Evolutionary conservation across 2,329 filamentous ascomycete species (phyloP), one percentile per base, ranked within the genome.

Genomic region (Claviceps humidiphila): DNA sequence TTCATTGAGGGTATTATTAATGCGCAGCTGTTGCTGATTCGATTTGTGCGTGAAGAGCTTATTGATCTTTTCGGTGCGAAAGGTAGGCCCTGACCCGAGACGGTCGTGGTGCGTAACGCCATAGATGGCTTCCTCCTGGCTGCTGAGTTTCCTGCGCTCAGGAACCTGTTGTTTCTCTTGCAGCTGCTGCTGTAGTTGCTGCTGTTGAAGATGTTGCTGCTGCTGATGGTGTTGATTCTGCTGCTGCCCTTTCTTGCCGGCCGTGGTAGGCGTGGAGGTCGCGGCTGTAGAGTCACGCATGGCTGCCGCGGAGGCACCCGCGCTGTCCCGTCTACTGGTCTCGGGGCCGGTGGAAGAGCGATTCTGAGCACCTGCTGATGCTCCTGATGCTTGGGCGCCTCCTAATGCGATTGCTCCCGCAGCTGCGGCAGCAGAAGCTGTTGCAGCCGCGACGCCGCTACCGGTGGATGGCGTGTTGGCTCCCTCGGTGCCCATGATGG

Each of bases 81-180:
- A 97, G 14, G 87, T 85, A 39, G 95, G 87, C 6, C 93, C 91
- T 8, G 84, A 85, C 1, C 85, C 82, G 41, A 96, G 76, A 30
- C 91, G 86, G 52, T 97, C 91, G 64, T 91, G 85, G 58, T 87
- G 82, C 7, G 85, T 80, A 9, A 98, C 85, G 56, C 91, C 93
- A 63, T 91, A 97, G 38, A 85, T 77, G 57, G 78, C 68, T 69
- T 90, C 84, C 68, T 94, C 85, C 58, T 86, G 80, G 47, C 84
- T 76, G 4, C 81, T 81, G 58, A 96, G 81, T 66, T 84, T 82
- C 62, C 83, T 81, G 51, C 84, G 77, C 61, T 84, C 77, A 17
- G 74, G 73, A 40, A 67, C 69, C 59, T 64, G 61, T 11, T 59
- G 57, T 55, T 53, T 59, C 51, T 59, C 62, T 20, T 51, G 58